Conservation (phyloP, 306 rosid species). For the Quercus aquifolioides region DNA sequence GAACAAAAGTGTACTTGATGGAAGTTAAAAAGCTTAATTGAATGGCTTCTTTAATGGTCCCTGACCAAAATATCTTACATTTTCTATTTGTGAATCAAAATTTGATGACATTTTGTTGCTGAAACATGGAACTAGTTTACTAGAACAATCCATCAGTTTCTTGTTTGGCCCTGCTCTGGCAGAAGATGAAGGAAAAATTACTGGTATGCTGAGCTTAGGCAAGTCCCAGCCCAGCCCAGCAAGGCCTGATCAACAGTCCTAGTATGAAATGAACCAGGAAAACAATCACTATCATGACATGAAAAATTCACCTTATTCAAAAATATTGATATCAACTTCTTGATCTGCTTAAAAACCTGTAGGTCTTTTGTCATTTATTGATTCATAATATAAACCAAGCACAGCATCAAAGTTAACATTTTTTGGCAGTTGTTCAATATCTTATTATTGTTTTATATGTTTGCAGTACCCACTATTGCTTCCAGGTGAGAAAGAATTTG, state of each 20-base stretch:
- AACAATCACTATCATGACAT: background rate
- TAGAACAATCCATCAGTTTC: background rate
- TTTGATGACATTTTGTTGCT: background rate
- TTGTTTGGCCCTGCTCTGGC: background rate
- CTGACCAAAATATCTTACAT: background rate
- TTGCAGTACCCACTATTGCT: conserved; percentile 75
- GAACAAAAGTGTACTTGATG: background rate
- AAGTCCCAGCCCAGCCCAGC: background rate
- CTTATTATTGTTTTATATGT: conserved; percentile 16
- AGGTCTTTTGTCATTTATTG: background rate
- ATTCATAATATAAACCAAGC: background rate
- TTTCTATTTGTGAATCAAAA: background rate
- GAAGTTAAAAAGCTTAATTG: background rate
- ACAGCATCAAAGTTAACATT: background rate
- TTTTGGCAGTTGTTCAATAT: background rate
- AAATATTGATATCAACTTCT: background rate
- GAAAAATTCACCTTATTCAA: background rate
- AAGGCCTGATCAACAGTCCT: background rate
- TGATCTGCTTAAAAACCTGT: background rate
- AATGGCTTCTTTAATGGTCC: background rate
- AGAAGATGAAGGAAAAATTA: background rate
- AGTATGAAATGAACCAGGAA: background rate
- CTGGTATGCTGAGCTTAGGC: background rate
- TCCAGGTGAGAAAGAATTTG: conserved; percentile 67
- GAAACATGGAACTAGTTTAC: background rate